These are phyloP conservation scores for Globisporangium heterothallicum DNA, from an alignment of 352 stramenopile genomes.

Conservation along the genomic window DNA sequence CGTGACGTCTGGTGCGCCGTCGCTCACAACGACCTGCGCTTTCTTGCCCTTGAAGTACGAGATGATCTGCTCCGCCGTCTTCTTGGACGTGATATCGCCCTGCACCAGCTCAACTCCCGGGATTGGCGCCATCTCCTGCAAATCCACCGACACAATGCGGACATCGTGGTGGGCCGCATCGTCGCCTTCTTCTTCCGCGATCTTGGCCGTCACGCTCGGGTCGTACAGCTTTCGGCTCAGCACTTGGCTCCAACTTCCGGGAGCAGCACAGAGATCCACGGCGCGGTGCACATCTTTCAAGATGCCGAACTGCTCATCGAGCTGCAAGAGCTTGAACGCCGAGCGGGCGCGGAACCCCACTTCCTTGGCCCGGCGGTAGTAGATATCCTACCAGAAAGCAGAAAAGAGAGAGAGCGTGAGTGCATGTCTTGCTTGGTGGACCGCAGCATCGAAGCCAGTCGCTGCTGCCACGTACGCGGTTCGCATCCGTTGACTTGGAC, in stretches of 20 bases:
- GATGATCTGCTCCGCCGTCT: conserved; percentile 96
- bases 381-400: conserved; percentile 54
- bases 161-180: conserved; percentile 31
- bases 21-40: conserved; percentile 97
- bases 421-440: too few relatives aligned
- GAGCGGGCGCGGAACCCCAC: conserved; percentile 95
- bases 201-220: conserved; percentile 18
- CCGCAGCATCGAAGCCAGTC: background rate
- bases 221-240: conserved; percentile 88
- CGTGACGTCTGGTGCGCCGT: conserved; percentile 99
- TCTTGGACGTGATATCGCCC: conserved; percentile 94
- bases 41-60: conserved; percentile 89
- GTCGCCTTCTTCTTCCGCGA: conserved; percentile 19
- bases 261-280: conserved; percentile 98
- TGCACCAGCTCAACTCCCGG: conserved; percentile 94
- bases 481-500: conserved; percentile 58
- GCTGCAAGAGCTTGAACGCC: conserved; percentile 98
- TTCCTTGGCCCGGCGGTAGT: conserved; percentile 93
- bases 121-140: conserved; percentile 99
- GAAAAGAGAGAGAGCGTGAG: background rate
- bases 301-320: conserved; percentile 98
- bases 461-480: conserved; percentile 31
- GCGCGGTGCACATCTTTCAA: conserved; percentile 89
- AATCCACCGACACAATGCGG: conserved; percentile 96
- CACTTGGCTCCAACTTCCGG: conserved; percentile 98